Base-by-base conservation (phyloP, 768 basidiomycete genomes). In the Amanita molliuscula region DNA sequence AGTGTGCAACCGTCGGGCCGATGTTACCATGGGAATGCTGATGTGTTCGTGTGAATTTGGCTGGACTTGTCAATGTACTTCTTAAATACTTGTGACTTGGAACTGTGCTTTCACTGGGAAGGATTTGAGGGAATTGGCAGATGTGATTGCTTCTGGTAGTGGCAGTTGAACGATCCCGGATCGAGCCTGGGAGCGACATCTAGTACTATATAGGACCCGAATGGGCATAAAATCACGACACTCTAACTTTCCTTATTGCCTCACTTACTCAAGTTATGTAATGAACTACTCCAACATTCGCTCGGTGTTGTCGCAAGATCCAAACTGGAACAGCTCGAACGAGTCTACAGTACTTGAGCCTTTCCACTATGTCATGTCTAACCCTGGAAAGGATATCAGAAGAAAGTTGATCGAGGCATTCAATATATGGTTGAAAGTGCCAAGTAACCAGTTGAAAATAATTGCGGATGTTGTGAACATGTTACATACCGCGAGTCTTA, bases 331-430 rank as follows among this genome's bases (percentile, higher is more conserved):
- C 18, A 9, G 36, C 4, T 25, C 38, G 16, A 47, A 52, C 28
- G 44, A 52, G 45, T 31, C 74, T 75, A 68, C 70, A 1, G 60
- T 97, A 5, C 73, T 95, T 6, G 95, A 98, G 62, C 95, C 95
- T 0, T 98, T 80, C 63, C 77, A 77, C 0, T 96, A 94, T 64
- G 78, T 89, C 38, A 78, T 79, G 6, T 78, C 84, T 1, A 84
- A 83, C 51, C 90, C 90, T 0, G 95, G 96, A 11, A 97, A 98
- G 65, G 95, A 97, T 52, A 84, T 98, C 54, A 81, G 96, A 9
- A 72, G 82, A 0, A 77, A 82, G 58, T 75, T 99, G 61, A 90
- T 95, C 54, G 85, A 84, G 46, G 92, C 95, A 0, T 98, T 98
- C 78, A 95, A 98, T 58, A 33, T 68, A 1, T 99, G 96, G 96